Conservation (phyloP, 495 filamentous ascomycete species). For the Aspergillus cristatus region DNA sequence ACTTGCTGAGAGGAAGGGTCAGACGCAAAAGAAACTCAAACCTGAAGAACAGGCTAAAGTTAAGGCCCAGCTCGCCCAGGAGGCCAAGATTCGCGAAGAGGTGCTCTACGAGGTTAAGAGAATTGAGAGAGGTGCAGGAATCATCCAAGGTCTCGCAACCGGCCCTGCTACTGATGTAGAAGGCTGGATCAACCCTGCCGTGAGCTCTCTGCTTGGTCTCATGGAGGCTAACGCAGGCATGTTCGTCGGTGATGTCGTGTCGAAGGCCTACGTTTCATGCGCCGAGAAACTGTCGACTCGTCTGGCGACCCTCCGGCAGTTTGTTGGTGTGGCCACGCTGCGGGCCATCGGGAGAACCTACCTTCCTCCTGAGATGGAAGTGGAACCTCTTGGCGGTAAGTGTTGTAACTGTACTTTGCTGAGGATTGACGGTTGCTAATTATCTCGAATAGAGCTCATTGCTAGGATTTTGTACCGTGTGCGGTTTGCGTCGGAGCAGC, state of each 20-base stretch:
- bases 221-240: constrained; percentile 72
- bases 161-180: constrained; percentile 78
- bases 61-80: constrained; percentile 82
- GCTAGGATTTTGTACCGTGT: constrained; percentile 86
- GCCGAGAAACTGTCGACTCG: constrained; percentile 63
- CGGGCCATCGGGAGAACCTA: constrained; percentile 64
- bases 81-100: constrained; percentile 62
- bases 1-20: constrained; percentile 83
- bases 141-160: constrained; percentile 70
- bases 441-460: constrained; percentile 48
- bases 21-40: constrained; percentile 80
- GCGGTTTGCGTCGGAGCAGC: constrained; percentile 82
- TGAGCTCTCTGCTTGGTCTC: constrained; percentile 57
- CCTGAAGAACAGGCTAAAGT: constrained; percentile 82
- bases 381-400: constrained; percentile 64
- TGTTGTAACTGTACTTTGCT: neutral
- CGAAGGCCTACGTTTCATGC: constrained; percentile 67
- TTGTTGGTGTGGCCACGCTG: constrained; percentile 80
- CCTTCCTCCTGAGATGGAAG: constrained; percentile 57
- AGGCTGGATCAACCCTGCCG: constrained; percentile 74
- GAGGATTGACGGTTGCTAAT: constrained; percentile 3
- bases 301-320: constrained; percentile 66
- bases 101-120: constrained; percentile 58
- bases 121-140: constrained; percentile 70
- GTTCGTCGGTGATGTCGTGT: constrained; percentile 69